These are phyloP conservation scores for Phytopythium aichiense DNA, from an alignment of 352 stramenopile species.

Conservation along the genomic window DNA sequence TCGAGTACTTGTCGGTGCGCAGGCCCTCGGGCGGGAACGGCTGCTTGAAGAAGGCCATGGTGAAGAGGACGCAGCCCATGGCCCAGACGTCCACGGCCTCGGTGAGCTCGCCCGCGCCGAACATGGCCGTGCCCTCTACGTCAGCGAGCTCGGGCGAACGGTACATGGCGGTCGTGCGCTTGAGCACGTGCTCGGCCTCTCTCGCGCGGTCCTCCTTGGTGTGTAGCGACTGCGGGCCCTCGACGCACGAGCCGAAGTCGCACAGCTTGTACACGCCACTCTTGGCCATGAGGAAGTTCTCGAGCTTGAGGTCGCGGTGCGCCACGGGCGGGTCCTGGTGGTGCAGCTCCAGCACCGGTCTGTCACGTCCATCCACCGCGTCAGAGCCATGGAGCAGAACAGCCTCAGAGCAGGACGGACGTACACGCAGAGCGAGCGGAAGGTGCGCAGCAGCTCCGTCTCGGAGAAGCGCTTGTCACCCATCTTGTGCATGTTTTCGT, in stretches of 20 bases:
- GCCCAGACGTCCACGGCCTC: slow-evolving; percentile 93
- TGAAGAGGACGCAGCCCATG: slow-evolving; percentile 96
- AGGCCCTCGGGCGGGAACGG: slow-evolving; percentile 95
- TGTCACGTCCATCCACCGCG: slow-evolving; percentile 5
- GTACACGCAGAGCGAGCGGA: slow-evolving; percentile 72
- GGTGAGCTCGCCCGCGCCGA: slow-evolving; percentile 89
- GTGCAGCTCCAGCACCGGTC: slow-evolving; percentile 59
- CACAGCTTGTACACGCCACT: slow-evolving; percentile 93
- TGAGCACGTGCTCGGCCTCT: slow-evolving; percentile 94
- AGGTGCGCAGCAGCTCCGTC: slow-evolving; percentile 60
- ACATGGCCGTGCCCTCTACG: slow-evolving; percentile 89
- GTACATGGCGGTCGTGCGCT: slow-evolving; percentile 98
- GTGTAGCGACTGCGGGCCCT: slow-evolving; percentile 65
- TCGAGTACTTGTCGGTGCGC: slow-evolving; percentile 91
- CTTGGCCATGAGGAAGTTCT: slow-evolving; percentile 94
- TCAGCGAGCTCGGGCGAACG: slow-evolving; percentile 96
- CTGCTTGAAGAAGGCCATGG: slow-evolving; percentile 94
- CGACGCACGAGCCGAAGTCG: slow-evolving; percentile 93
- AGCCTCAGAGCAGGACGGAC: slow-evolving; percentile 22
- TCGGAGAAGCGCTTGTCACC: slow-evolving; percentile 61
- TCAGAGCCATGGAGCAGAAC: neutral
- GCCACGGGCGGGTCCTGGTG: slow-evolving; percentile 88
- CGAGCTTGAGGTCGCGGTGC: slow-evolving; percentile 96
- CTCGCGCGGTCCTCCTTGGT: slow-evolving; percentile 81
- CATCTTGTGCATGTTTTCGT: slow-evolving; percentile 92